A percentile compares a stretch with the other conserved stretches of the same genome.
Evolutionary conservation across 306 rosid species (phyloP).

Genomic region (Hippophae tibetana): DNA sequence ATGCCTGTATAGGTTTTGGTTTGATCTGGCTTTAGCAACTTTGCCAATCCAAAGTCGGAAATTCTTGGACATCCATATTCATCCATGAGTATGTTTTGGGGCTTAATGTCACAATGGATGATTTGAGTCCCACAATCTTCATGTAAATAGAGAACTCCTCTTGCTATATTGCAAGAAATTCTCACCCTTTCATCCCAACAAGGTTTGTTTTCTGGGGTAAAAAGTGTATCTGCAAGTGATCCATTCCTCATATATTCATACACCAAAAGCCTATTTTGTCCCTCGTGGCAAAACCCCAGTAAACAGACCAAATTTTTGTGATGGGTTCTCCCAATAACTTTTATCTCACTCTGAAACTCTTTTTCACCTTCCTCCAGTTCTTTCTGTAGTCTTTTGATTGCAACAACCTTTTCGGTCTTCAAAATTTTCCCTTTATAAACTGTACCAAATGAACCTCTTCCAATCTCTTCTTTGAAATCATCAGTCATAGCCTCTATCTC

Average conservation of each 20-base stretch:
- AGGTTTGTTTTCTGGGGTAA: background rate
- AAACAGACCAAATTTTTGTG: constrained; percentile 20
- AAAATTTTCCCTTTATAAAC: constrained; percentile 16
- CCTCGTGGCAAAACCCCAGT: constrained; percentile 13
- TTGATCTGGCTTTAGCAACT: constrained; percentile 21
- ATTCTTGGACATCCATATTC: constrained; percentile 12
- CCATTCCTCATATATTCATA: constrained; percentile 25
- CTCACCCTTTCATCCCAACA: constrained; percentile 18
- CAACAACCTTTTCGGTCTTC: constrained; percentile 10
- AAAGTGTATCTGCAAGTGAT: constrained; percentile 22
- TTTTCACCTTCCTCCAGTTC: constrained; percentile 10
- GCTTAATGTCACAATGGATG: constrained; percentile 29
- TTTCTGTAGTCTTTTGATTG: constrained; percentile 14
- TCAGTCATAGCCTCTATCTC: constrained; percentile 19
- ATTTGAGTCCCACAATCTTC: constrained; percentile 24
- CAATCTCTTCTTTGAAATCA: constrained; percentile 20
- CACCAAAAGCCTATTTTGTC: constrained; percentile 17
- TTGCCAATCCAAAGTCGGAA: constrained; percentile 21
- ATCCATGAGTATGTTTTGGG: constrained; percentile 29
- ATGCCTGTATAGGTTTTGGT: constrained; percentile 20
- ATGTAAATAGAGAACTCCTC: constrained; percentile 22
- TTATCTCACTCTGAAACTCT: constrained; percentile 23
- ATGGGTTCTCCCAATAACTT: constrained; percentile 21
- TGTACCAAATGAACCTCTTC: constrained; percentile 20
- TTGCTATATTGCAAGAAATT: constrained; percentile 17